Evolutionary conservation across 345 rosid species (phyloP), one percentile per base, ranked within the genome.

Genomic region (Psidium friedrichsthalianum): DNA sequence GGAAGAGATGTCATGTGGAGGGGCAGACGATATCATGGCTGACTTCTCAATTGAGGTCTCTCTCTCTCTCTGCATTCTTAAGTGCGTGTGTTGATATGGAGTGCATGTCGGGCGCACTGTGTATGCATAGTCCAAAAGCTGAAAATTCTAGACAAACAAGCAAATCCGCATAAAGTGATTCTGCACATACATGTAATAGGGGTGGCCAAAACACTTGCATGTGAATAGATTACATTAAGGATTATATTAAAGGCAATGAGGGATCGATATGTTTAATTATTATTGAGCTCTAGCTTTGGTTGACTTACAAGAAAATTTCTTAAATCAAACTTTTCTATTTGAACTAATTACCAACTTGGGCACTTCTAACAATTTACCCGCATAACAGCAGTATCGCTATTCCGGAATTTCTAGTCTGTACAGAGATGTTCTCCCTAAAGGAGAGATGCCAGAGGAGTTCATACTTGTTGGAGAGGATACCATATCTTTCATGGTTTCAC

Each of bases 381-480:
- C 25, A 5, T 6, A 6, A n/a, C 69, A 58, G 32, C 14, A 3
- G 4, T 12, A n/a, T n/a, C 36, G 8, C 18, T 58, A n/a, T 58
- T 0, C 36, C 18, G 7, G 0, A 2, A n/a, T 59, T 13, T 0
- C 9, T 27, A n/a, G n/a, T 0, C 0, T 59, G 8, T 5, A 12
- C 24, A 32, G 2, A 2, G 2, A 18, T 4, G 22, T 36, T 32
- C 6, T 32, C 11, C 47, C 44, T 0, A 6, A 2, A 69, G 78
- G 24, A 69, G 47, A 69, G 10, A 69, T 69, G 47, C 47, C 7
- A 32, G 0, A 69, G 78, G 78, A 8, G 78, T 36, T 69, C 1
- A 0, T 36, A 6, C 3, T 36, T 69, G 78, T 36, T 69, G 78
- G 32, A 36, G 78, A 20, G 7, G 1, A 0, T 36, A 69, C 47